phyloP scores from a whole-genome alignment of 306 rosid species.

The Cucurbita ficifolia region DNA sequence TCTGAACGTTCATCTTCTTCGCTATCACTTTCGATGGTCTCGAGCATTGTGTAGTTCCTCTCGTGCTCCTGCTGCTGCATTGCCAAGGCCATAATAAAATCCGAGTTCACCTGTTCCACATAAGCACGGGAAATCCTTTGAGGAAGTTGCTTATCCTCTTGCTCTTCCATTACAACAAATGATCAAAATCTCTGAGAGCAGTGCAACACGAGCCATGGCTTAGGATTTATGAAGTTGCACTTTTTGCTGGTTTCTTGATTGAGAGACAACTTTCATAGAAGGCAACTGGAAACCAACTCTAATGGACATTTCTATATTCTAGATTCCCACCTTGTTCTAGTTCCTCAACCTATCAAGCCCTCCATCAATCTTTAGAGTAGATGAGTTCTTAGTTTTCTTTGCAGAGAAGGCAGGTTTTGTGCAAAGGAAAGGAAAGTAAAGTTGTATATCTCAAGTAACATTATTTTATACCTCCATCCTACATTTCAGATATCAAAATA shows the following conservation, averaged over 20 bases:
- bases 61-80: slow-evolving; percentile 67
- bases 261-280: slow-evolving; percentile 34
- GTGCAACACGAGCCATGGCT: not conserved
- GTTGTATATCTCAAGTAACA: not conserved
- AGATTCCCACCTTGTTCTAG: slow-evolving; percentile 26
- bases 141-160: slow-evolving; percentile 36
- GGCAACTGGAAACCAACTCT: slow-evolving; percentile 39
- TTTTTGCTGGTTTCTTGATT: slow-evolving; percentile 18
- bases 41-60: slow-evolving; percentile 19
- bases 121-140: slow-evolving; percentile 31
- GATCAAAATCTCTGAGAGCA: not conserved
- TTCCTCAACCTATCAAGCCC: not conserved
- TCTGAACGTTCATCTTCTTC: slow-evolving; percentile 15
- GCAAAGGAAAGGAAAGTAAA: not conserved
- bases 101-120: slow-evolving; percentile 43
- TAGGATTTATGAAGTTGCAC: slow-evolving; percentile 20
- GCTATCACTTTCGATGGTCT: slow-evolving; percentile 37
- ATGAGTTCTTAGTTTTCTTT: not conserved
- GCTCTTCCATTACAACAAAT: slow-evolving; percentile 31
- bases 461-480: not conserved
- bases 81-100: slow-evolving; percentile 35
- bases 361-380: not conserved
- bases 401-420: slow-evolving; percentile 1
- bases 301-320: slow-evolving; percentile 30
- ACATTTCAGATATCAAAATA: not conserved